phyloP scores from a whole-genome alignment of 148 eudicot genomes.

The Spergularia marina region DNA sequence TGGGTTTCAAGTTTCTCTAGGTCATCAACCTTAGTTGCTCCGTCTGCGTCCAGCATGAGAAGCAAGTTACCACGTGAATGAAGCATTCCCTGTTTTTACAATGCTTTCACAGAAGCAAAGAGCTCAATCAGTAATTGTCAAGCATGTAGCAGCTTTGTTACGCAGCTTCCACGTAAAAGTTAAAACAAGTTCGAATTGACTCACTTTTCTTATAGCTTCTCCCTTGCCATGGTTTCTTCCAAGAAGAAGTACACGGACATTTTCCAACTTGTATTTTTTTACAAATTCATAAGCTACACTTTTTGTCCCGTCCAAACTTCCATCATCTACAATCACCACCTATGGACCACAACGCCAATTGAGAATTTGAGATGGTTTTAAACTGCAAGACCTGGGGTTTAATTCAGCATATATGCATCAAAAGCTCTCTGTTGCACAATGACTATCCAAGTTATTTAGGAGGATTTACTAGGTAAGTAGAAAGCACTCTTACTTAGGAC shows the following conservation, averaged over 20 bases:
- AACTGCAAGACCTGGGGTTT: not conserved
- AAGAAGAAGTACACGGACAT: slow-evolving; percentile 80
- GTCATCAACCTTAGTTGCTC: slow-evolving; percentile 92
- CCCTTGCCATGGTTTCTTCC: slow-evolving; percentile 96
- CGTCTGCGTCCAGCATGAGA: slow-evolving; percentile 99
- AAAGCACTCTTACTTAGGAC: not conserved
- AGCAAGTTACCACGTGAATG: slow-evolving; percentile 96
- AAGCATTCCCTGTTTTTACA: slow-evolving; percentile 97
- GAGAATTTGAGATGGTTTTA: not conserved
- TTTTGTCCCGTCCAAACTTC: slow-evolving; percentile 86
- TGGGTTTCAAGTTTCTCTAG: slow-evolving; percentile 90
- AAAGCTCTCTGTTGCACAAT: not conserved
- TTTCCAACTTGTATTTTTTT: slow-evolving; percentile 67
- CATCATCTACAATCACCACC: slow-evolving; percentile 96
- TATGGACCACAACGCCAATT: slow-evolving; percentile 28
- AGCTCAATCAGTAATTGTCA: slow-evolving; percentile 49
- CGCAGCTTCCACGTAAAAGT: not conserved
- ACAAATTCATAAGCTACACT: slow-evolving; percentile 85
- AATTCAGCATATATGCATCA: not conserved
- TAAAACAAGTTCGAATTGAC: slow-evolving; percentile 36
- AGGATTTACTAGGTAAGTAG: no score
- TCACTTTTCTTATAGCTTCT: slow-evolving; percentile 98
- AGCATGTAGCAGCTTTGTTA: slow-evolving; percentile 5
- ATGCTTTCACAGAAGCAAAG: slow-evolving; percentile 74
- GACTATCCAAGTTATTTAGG: not conserved